Evolutionary conservation across 805 yeast species (phyloP).

Genomic region (Wickerhamomyces bovis): DNA sequence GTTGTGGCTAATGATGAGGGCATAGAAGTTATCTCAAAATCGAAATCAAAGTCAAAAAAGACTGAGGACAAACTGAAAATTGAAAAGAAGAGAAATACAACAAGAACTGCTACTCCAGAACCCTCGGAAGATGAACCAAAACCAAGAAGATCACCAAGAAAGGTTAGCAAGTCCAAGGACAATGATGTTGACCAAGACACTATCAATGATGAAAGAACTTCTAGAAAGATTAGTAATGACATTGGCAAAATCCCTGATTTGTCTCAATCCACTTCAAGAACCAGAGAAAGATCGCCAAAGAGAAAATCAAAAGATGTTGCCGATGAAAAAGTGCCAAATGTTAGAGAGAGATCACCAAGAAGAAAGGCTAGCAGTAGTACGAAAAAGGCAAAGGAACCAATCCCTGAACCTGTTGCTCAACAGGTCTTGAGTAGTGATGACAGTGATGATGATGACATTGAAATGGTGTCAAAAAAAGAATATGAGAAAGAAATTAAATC

Average conservation of each 20-base stretch:
- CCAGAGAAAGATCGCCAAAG: conserved; percentile 10
- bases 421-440: background rate
- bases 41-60: conserved; percentile 5
- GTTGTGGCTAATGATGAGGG: conserved; percentile 31
- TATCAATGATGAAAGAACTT: background rate
- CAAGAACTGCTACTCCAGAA: background rate
- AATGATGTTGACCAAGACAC: conserved; percentile 9
- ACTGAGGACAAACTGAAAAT: conserved; percentile 4
- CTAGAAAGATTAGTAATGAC: conserved; percentile 2
- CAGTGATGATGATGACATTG: conserved; percentile 4
- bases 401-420: background rate
- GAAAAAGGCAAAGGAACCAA: background rate
- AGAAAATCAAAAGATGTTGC: conserved; percentile 1
- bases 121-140: background rate
- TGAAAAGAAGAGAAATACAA: conserved; percentile 6
- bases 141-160: conserved; percentile 14
- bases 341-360: conserved; percentile 8
- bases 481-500: conserved; percentile 2
- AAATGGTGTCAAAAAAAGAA: conserved; percentile 3
- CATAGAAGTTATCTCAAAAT: conserved; percentile 32
- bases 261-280: conserved; percentile 5
- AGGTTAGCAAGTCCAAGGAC: conserved; percentile 14
- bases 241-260: conserved; percentile 14
- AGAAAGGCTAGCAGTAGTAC: conserved; percentile 1
- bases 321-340: background rate